Conservation (phyloP, 2,329 filamentous ascomycete genomes). For the Fusarium domesticum region DNA sequence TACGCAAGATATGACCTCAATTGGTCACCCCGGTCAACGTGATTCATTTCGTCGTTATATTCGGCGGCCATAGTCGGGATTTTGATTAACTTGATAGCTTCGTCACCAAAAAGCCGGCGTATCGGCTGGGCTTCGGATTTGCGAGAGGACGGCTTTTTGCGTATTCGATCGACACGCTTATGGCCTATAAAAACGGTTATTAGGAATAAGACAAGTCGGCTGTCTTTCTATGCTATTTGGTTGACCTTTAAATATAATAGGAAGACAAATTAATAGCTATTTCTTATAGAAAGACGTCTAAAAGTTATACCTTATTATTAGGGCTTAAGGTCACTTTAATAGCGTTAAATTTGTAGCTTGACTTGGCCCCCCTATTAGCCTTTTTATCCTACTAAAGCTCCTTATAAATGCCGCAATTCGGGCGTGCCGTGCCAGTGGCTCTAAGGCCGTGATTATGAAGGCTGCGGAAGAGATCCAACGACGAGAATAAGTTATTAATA, state of each 20-base stretch:
- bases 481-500: constrained; percentile 16
- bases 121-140: neutral
- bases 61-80: neutral
- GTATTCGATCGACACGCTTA: neutral
- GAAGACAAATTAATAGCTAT: constrained; percentile 8
- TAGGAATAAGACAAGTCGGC: constrained; percentile 12
- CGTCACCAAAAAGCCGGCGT: constrained; percentile 7
- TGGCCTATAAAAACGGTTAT: constrained; percentile 2
- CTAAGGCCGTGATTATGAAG: constrained; percentile 3
- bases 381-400: constrained; percentile 4
- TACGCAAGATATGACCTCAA: neutral
- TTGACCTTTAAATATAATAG: constrained; percentile 4
- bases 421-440: constrained; percentile 12
- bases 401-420: constrained; percentile 10
- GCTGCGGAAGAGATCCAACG: constrained; percentile 4
- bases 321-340: neutral
- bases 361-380: constrained; percentile 1
- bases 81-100: constrained; percentile 1
- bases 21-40: constrained; percentile 7
- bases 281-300: constrained; percentile 1
- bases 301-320: constrained; percentile 2
- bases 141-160: neutral
- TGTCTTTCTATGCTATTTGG: constrained; percentile 18
- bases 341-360: neutral
- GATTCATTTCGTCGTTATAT: constrained; percentile 9